phyloP scores from a whole-genome alignment of 2,329 filamentous ascomycete species.

The Coniella lustricola region DNA sequence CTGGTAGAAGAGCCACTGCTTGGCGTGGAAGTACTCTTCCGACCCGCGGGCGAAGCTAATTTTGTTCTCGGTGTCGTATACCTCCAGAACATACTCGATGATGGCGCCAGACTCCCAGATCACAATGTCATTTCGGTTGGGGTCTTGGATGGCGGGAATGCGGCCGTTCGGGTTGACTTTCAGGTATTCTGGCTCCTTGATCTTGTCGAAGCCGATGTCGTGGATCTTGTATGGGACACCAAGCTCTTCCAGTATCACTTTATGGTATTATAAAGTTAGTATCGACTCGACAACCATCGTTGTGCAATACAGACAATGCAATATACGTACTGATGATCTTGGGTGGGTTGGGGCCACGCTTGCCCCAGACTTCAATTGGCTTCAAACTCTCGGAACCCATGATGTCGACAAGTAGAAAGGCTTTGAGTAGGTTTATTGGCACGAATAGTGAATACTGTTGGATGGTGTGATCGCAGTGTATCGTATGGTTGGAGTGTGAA shows the following conservation, averaged over 20 bases:
- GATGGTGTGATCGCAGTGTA: no score
- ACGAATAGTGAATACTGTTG: no score
- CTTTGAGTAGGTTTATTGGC: no score
- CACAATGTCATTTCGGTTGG: slow-evolving; percentile 34
- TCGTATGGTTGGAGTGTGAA: no score
- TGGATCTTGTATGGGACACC: slow-evolving; percentile 23
- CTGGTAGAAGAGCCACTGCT: slow-evolving; percentile 39
- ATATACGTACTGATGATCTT: slow-evolving; percentile 21
- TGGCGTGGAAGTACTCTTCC: slow-evolving; percentile 28
- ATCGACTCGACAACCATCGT: no score
- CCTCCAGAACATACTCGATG: slow-evolving; percentile 38
- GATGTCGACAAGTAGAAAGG: no score
- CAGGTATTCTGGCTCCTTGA: slow-evolving; percentile 2
- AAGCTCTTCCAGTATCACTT: slow-evolving; percentile 25
- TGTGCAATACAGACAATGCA: no score
- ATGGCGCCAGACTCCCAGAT: slow-evolving; percentile 45
- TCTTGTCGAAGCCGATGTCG: slow-evolving; percentile 14
- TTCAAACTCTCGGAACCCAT: slow-evolving; percentile 20
- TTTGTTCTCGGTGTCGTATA: slow-evolving; percentile 36
- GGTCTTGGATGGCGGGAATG: slow-evolving; percentile 21
- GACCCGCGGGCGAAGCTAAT: slow-evolving; percentile 30
- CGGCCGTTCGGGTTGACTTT: slow-evolving; percentile 11
- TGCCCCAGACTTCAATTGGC: slow-evolving; percentile 24
- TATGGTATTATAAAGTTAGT: background rate
- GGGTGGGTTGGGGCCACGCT: slow-evolving; percentile 23